Conservation (phyloP, 2,329 filamentous ascomycete genomes). For the Didymella keratinophila region DNA sequence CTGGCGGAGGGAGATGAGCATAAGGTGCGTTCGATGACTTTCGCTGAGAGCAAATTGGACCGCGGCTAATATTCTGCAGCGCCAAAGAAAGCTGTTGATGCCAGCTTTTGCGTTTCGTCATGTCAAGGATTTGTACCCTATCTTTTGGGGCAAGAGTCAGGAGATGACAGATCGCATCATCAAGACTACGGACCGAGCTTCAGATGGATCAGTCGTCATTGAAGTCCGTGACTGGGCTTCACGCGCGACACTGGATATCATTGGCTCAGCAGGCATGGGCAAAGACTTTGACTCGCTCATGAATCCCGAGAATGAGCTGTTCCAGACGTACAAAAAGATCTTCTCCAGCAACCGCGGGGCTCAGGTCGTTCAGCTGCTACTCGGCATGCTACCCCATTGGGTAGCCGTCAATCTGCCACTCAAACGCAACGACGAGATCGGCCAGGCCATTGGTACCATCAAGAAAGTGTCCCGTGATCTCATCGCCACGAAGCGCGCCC, state of each 20-base stretch:
- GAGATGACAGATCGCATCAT: slow-evolving; percentile 53
- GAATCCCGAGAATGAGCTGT: slow-evolving; percentile 61
- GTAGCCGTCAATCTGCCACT: slow-evolving; percentile 71
- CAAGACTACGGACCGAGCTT: slow-evolving; percentile 33
- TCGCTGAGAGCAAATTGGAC: too few relatives aligned
- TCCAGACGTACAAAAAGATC: slow-evolving; percentile 60
- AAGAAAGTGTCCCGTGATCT: slow-evolving; percentile 72
- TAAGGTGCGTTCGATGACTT: slow-evolving; percentile 58
- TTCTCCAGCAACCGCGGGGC: slow-evolving; percentile 60
- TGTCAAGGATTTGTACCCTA: slow-evolving; percentile 58
- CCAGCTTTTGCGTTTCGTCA: slow-evolving; percentile 61
- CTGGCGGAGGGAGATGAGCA: slow-evolving; percentile 92
- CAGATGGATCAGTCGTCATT: slow-evolving; percentile 45
- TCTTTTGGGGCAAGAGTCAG: slow-evolving; percentile 59
- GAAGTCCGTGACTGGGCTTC: slow-evolving; percentile 58
- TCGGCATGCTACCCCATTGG: slow-evolving; percentile 69
- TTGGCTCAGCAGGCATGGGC: slow-evolving; percentile 65
- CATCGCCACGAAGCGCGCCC: slow-evolving; percentile 72
- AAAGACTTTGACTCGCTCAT: slow-evolving; percentile 63
- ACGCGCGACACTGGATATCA: slow-evolving; percentile 66
- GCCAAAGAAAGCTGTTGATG: slow-evolving; percentile 58
- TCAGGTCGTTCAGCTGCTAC: slow-evolving; percentile 65
- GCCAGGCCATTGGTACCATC: slow-evolving; percentile 47
- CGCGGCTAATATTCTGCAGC: slow-evolving; percentile 31
- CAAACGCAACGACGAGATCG: slow-evolving; percentile 66